Conservation (phyloP, 352 stramenopile genomes). For the Phytophthora constricta region DNA sequence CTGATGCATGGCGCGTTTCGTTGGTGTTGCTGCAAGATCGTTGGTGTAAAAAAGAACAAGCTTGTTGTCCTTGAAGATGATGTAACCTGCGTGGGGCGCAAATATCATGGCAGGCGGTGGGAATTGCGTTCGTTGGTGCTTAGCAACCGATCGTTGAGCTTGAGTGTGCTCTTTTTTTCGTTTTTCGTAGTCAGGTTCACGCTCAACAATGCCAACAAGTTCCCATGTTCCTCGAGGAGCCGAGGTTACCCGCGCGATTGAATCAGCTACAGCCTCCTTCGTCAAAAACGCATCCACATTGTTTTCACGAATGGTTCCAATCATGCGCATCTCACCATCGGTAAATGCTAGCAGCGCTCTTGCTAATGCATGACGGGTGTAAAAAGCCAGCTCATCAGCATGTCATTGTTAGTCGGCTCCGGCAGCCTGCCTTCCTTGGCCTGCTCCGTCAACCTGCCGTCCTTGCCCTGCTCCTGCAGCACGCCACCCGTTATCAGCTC, state of each 20-base stretch:
- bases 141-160: not conserved
- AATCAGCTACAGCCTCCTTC: not conserved
- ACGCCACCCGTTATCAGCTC: too few relatives aligned
- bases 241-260: not conserved
- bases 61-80: conserved; percentile 8
- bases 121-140: not conserved
- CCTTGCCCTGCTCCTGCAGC: too few relatives aligned
- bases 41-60: conserved; percentile 14
- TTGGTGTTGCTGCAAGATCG: not conserved
- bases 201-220: not conserved
- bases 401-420: too few relatives aligned
- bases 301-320: not conserved
- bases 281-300: not conserved
- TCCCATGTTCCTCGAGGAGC: not conserved
- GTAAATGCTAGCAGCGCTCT: conserved; percentile 5
- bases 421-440: too few relatives aligned
- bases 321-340: conserved; percentile 1
- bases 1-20: not conserved
- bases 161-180: not conserved
- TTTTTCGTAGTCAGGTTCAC: not conserved
- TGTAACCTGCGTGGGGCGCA: not conserved
- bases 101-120: not conserved
- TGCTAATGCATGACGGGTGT: conserved; percentile 5
- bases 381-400: too few relatives aligned
- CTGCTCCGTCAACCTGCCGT: too few relatives aligned